Conservation (phyloP, 139 green algal genomes). For the Chlorella sp. region DNA sequence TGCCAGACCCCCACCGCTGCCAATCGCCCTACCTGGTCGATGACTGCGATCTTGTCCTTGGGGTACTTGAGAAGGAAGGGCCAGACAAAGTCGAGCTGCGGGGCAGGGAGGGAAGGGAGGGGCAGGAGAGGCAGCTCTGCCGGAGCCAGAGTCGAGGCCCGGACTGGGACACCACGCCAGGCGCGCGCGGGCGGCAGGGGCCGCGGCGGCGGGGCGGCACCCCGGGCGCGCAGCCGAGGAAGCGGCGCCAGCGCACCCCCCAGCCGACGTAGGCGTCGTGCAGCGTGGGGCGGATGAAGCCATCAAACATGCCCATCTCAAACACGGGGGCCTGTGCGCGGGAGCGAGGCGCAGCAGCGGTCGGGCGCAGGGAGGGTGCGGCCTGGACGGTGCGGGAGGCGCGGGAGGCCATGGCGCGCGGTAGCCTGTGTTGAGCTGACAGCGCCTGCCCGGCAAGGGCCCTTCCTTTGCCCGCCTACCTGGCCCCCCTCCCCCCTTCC, state of each 20-base stretch:
- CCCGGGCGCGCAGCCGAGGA: too few relatives aligned
- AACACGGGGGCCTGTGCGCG: constrained; percentile 7
- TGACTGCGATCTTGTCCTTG: constrained; percentile 27
- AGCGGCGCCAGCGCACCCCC: constrained; percentile 21
- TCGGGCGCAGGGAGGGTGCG: too few relatives aligned
- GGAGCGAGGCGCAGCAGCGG: too few relatives aligned
- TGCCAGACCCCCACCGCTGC: too few relatives aligned
- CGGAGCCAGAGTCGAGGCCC: background rate
- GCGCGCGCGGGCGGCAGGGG: too few relatives aligned
- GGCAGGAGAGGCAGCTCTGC: background rate
- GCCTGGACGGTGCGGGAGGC: too few relatives aligned
- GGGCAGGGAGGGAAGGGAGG: background rate
- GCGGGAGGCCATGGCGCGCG: too few relatives aligned
- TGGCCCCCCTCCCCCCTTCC: background rate
- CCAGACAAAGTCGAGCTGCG: constrained; percentile 46
- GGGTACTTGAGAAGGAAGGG: constrained; percentile 39
- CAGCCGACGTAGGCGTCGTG: constrained; percentile 30
- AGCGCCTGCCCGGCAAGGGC: background rate
- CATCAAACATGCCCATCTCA: constrained; percentile 36
- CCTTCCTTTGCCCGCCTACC: too few relatives aligned
- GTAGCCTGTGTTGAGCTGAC: background rate
- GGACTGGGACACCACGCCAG: too few relatives aligned
- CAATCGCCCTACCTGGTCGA: constrained; percentile 29
- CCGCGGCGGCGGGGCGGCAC: too few relatives aligned
- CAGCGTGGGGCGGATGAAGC: constrained; percentile 22